Base-by-base conservation (phyloP, 192 early-diverging fungal genomes). In the Coemansia sp. region DNA sequence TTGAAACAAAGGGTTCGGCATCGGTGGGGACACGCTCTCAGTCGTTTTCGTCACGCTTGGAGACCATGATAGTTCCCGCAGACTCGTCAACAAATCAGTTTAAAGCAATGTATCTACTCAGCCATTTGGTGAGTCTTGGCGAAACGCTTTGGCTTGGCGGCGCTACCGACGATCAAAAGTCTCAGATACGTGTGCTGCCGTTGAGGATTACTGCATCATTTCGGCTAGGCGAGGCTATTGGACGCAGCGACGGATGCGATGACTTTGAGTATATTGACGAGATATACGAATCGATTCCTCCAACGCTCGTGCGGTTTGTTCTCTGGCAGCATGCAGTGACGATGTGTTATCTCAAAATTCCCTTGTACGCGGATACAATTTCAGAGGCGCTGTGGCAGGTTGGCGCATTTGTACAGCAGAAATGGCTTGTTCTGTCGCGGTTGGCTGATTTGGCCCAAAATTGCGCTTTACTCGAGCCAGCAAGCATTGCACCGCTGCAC, bases 221-320 rank as follows among this genome's bases (percentile, higher is more conserved):
- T 35, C 63, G 69, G 2, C 51, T 74, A 4, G 78, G 78, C 49
- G 69, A 75, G 23, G 72, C 69, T 0, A 65, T 81, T 35, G 69
- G 73, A 2, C 52, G 10, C 17, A 64, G 64, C 22, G 66, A 68
- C 5, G 69, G 64, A 38, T 48, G 25, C 59, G 50, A 47, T 27
- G 78, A 81, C 22, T 25, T 81, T n/a, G 78, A 69, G 14, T 80
- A 81, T 38, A 14, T 75, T 38, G 69, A 81, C 55, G 69, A 73
- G 54, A 65, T 81, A 23, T 81, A 73, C 64, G 27, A 47, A 25
- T 50, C 63, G 1, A 32, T 81, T 10, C 78, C 78, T 19, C 43
- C 66, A 11, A 65, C 68, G 22, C 61, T 72, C 3, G 69, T 59
- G 43, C 69, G 78, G 6, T 72, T 81, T 61, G 69, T 71, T 37